Conservation (phyloP, 176 grass and related monocot genomes). For the Eremochloa ophiuroides region DNA sequence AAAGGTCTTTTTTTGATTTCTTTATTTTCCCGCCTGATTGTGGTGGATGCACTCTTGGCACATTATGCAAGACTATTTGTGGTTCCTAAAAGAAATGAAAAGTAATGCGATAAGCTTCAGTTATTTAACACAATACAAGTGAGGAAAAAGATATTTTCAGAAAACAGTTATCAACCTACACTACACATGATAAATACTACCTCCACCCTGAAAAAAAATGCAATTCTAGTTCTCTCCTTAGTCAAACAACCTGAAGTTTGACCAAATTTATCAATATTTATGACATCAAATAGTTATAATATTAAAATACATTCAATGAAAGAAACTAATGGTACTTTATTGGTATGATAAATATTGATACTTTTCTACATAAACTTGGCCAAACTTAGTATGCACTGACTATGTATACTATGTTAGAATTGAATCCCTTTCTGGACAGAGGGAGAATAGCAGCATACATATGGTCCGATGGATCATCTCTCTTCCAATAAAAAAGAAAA, state of each 20-base stretch:
- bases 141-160: slow-evolving; percentile 5
- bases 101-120: slow-evolving; percentile 15
- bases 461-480: background rate
- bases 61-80: slow-evolving; percentile 24
- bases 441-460: background rate
- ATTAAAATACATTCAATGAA: background rate
- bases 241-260: background rate
- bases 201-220: background rate
- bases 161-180: background rate
- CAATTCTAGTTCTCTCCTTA: background rate
- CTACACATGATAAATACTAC: background rate
- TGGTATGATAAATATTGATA: too few species aligned
- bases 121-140: slow-evolving; percentile 13
- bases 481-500: background rate
- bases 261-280: background rate
- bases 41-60: slow-evolving; percentile 27
- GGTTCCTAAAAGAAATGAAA: slow-evolving; percentile 56
- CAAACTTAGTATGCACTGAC: background rate
- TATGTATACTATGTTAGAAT: background rate
- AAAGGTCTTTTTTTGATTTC: slow-evolving; percentile 44
- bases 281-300: background rate
- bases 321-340: background rate
- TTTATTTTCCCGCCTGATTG: slow-evolving; percentile 88
- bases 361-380: background rate
- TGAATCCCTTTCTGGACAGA: background rate